These are phyloP conservation scores for Meyerozyma athensensis DNA, from an alignment of 1,139 yeast genomes.

Conservation along the genomic window DNA sequence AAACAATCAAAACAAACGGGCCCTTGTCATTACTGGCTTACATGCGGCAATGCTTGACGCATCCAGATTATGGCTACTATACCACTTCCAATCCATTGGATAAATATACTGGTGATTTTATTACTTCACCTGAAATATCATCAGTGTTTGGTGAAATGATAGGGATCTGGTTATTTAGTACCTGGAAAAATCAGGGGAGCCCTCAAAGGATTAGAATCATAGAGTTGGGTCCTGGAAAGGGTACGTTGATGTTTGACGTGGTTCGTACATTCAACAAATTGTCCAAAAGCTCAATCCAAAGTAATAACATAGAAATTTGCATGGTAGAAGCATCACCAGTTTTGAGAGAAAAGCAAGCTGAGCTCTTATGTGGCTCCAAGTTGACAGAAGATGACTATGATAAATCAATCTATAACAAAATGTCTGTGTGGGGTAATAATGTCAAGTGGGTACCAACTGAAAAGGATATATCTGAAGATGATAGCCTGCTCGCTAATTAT, in stretches of 20 bases:
- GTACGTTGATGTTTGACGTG: conserved; percentile 70
- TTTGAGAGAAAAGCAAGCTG: conserved; percentile 54
- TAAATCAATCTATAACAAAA: conserved; percentile 34
- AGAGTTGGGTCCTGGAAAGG: conserved; percentile 89
- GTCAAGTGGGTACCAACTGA: conserved; percentile 73
- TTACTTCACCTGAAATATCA: conserved; percentile 84
- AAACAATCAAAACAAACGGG: conserved; percentile 65
- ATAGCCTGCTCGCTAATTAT: conserved; percentile 45
- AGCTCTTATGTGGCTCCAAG: conserved; percentile 38
- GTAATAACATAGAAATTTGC: conserved; percentile 37
- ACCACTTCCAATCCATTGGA: conserved; percentile 76
- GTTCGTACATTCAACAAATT: conserved; percentile 45
- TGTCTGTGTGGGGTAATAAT: conserved; percentile 49
- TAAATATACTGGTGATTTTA: conserved; percentile 60
- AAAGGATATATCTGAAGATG: conserved; percentile 42
- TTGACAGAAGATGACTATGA: conserved; percentile 16
- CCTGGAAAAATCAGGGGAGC: conserved; percentile 55
- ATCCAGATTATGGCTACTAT: conserved; percentile 76
- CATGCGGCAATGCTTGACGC: conserved; percentile 80
- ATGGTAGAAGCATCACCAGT: conserved; percentile 73
- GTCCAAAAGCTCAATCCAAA: conserved; percentile 16
- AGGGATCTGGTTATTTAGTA: conserved; percentile 65
- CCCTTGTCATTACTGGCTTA: conserved; percentile 70
- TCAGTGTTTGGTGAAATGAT: conserved; percentile 85
- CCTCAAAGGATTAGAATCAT: conserved; percentile 52